phyloP scores from a whole-genome alignment of 495 filamentous ascomycete genomes.

The Tirmania nivea region DNA sequence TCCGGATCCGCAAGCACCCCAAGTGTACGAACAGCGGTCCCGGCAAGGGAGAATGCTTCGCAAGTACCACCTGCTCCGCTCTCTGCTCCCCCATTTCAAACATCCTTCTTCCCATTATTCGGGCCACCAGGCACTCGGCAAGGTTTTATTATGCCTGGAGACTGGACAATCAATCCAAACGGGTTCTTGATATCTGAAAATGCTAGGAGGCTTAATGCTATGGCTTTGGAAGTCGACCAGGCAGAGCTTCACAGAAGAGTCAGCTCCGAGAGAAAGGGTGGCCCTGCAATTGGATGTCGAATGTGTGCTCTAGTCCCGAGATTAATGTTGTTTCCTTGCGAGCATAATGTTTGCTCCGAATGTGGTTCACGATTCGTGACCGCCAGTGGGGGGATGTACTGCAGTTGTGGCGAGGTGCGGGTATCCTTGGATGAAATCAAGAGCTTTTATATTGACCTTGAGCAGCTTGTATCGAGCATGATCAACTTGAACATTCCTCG shows the following conservation, averaged over 20 bases:
- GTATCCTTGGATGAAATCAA: neutral
- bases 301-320: slow-evolving; percentile 4
- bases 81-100: neutral
- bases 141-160: neutral
- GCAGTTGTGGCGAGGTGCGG: slow-evolving; percentile 17
- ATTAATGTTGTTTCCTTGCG: slow-evolving; percentile 15
- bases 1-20: neutral
- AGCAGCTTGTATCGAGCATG: slow-evolving; percentile 14
- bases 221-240: neutral
- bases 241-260: neutral
- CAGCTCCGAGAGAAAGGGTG: neutral
- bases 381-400: slow-evolving; percentile 11
- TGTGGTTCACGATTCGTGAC: slow-evolving; percentile 17
- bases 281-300: neutral
- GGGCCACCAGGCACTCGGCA: neutral
- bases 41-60: neutral
- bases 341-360: slow-evolving; percentile 14
- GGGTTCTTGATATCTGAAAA: neutral
- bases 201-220: neutral
- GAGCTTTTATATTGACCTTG: neutral
- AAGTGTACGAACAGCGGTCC: neutral
- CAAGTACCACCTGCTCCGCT: neutral
- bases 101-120: neutral
- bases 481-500: slow-evolving; percentile 6
- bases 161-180: neutral